These are phyloP conservation scores for Erodium maritimum DNA, from an alignment of 345 rosid species.

Conservation along the genomic window DNA sequence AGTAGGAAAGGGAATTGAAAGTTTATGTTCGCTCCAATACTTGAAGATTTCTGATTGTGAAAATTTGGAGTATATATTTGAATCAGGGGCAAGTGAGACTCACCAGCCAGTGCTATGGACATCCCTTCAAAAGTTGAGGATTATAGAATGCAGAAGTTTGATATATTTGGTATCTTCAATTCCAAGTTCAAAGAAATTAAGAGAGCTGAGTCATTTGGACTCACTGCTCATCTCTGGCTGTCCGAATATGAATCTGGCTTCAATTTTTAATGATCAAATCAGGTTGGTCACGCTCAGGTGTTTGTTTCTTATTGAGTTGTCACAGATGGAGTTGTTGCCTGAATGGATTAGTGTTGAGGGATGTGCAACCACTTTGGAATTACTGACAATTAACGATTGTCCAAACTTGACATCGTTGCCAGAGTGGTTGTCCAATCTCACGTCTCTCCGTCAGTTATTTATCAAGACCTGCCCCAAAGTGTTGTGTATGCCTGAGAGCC, in stretches of 20 bases:
- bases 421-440: not conserved
- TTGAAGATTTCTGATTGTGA: too few relatives aligned
- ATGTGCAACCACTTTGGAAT: not conserved
- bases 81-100: too few relatives aligned
- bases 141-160: too few relatives aligned
- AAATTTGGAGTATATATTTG: too few relatives aligned
- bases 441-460: not conserved
- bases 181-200: not conserved
- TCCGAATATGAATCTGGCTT: not conserved
- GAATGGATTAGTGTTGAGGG: not conserved
- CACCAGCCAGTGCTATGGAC: too few relatives aligned
- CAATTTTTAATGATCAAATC: not conserved
- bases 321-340: not conserved
- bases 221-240: not conserved
- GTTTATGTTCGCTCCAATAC: too few relatives aligned
- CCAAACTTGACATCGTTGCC: not conserved
- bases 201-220: not conserved
- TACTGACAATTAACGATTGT: too few relatives aligned
- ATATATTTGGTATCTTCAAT: too few relatives aligned
- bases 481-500: not conserved
- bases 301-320: not conserved
- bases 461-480: not conserved
- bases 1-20: too few relatives aligned
- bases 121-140: too few relatives aligned
- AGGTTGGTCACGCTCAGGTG: not conserved